A percentile compares a stretch with the other conserved stretches of the same genome.
These are phyloP conservation scores for Bassia scoparia DNA, from an alignment of 148 eudicot genomes.

Conservation along the genomic window DNA sequence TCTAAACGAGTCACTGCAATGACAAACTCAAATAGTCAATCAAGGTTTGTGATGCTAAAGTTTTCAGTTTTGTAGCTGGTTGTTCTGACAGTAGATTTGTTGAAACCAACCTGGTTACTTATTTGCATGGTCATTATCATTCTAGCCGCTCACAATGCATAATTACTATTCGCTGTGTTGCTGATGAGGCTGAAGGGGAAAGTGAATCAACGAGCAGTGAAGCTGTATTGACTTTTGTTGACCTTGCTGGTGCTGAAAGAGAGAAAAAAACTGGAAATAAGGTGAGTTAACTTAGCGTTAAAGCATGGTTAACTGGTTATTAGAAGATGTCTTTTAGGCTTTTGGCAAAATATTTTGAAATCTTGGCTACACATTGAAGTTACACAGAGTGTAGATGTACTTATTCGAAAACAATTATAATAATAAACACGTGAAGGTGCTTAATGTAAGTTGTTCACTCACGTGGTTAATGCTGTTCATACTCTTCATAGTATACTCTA, in stretches of 20 bases:
- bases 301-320: no score
- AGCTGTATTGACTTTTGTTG: conserved; percentile 76
- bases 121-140: conserved; percentile 14
- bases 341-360: no score
- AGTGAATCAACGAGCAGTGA: conserved; percentile 26
- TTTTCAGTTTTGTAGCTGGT: neutral
- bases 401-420: neutral
- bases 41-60: conserved; percentile 50
- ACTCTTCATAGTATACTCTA: conserved; percentile 9
- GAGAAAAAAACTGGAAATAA: conserved; percentile 88
- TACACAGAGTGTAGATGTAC: neutral
- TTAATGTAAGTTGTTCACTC: neutral
- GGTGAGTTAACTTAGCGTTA: conserved; percentile 40
- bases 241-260: conserved; percentile 97
- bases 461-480: neutral
- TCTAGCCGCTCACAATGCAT: conserved; percentile 93
- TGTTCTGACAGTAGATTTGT: neutral
- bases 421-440: neutral
- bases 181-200: conserved; percentile 36
- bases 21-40: conserved; percentile 77
- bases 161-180: conserved; percentile 56
- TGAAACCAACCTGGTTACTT: neutral
- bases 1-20: conserved; percentile 70
- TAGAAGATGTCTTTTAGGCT: no score
- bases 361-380: neutral